phyloP scores from a whole-genome alignment of 805 yeast species.

The Komagataella kurtzmanii region DNA sequence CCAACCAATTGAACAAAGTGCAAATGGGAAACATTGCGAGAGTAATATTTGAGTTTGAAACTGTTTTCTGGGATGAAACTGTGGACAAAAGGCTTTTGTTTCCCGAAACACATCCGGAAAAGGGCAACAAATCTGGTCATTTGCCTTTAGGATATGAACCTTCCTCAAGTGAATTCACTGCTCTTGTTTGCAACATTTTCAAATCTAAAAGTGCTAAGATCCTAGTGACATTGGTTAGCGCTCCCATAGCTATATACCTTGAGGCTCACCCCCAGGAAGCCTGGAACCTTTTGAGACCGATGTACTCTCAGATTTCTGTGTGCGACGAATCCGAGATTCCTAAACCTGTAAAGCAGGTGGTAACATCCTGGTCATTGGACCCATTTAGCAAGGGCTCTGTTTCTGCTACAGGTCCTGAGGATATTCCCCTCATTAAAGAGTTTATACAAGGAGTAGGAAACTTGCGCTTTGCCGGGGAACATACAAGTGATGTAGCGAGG shows the following conservation, averaged over 20 bases:
- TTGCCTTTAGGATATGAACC: constrained; percentile 6
- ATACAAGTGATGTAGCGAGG: constrained; percentile 33
- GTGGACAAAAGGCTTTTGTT: constrained; percentile 16
- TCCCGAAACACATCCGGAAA: background rate
- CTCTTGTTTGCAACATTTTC: constrained; percentile 16
- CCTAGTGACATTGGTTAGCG: constrained; percentile 30
- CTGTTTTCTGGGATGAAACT: constrained; percentile 29
- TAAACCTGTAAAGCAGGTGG: constrained; percentile 12
- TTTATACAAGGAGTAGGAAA: constrained; percentile 20
- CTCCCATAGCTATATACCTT: constrained; percentile 34
- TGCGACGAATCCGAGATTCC: constrained; percentile 10
- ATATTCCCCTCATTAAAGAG: constrained; percentile 21
- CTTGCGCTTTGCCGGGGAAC: constrained; percentile 47
- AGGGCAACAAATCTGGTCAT: background rate
- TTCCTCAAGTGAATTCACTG: constrained; percentile 14
- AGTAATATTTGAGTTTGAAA: constrained; percentile 30
- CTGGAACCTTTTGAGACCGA: constrained; percentile 32
- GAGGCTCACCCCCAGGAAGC: constrained; percentile 26
- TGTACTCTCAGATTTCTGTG: constrained; percentile 18
- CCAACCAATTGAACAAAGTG: constrained; percentile 14
- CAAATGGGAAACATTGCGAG: constrained; percentile 32
- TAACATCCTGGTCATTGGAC: constrained; percentile 36
- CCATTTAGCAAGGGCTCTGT: constrained; percentile 39
- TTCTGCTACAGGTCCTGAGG: constrained; percentile 23
- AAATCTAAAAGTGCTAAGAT: constrained; percentile 20